These are phyloP conservation scores for Cercospora berteroae DNA, from an alignment of 2,329 filamentous ascomycete species.

Conservation along the genomic window DNA sequence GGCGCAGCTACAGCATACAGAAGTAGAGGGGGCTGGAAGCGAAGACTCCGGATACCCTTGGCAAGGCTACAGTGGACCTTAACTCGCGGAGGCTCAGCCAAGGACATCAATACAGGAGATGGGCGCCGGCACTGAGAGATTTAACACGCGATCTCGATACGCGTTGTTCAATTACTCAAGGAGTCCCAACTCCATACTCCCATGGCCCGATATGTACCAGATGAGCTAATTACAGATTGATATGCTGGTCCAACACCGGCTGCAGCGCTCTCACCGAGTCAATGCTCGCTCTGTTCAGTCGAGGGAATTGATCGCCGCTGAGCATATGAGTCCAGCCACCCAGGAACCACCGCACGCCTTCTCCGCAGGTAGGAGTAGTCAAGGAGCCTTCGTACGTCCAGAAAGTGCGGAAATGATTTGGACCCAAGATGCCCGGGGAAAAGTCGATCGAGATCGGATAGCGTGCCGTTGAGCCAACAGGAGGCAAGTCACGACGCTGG, in stretches of 20 bases:
- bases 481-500: neutral
- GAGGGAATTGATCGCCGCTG: neutral
- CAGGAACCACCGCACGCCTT: neutral
- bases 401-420: neutral
- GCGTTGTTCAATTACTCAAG: neutral
- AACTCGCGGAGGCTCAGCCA: neutral
- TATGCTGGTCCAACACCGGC: constrained; percentile 1
- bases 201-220: neutral
- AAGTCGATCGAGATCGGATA: neutral
- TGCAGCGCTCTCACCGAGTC: neutral
- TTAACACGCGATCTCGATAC: neutral
- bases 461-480: neutral
- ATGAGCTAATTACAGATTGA: neutral
- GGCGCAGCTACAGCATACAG: neutral
- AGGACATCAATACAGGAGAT: neutral
- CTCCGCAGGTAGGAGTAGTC: neutral
- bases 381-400: neutral
- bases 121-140: neutral
- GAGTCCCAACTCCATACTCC: neutral
- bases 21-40: neutral
- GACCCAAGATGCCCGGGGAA: neutral
- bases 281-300: neutral
- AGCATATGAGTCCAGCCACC: neutral
- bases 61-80: neutral
- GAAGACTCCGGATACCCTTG: neutral